phyloP scores from a whole-genome alignment of 306 rosid genomes.

The Oemleria cerasiformis region DNA sequence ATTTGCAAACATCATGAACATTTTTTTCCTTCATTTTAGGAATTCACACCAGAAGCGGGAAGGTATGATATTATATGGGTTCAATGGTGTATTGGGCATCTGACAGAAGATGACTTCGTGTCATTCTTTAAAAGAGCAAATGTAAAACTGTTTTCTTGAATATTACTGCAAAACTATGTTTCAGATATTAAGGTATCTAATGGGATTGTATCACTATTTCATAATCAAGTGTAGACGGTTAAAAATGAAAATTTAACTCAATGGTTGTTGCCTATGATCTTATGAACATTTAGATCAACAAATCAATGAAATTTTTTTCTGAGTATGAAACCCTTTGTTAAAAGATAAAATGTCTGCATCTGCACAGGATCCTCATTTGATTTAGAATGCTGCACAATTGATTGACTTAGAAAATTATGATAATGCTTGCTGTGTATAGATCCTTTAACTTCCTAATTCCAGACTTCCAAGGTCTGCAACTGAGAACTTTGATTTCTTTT shows the following conservation, averaged over 20 bases:
- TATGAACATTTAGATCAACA: not conserved
- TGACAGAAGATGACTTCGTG: conserved; percentile 89
- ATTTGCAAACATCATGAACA: conserved; percentile 8
- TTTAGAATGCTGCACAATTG: too few species aligned
- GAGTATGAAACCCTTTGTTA: not conserved
- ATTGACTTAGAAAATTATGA: not conserved
- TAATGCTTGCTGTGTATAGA: not conserved
- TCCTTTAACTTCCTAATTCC: not conserved
- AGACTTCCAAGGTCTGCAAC: not conserved
- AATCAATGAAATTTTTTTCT: not conserved
- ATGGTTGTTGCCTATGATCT: not conserved
- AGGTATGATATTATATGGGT: conserved; percentile 97
- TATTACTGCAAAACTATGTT: not conserved
- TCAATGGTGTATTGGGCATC: conserved; percentile 76
- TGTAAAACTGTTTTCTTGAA: conserved; percentile 40
- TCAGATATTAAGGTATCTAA: not conserved
- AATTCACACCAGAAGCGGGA: conserved; percentile 73
- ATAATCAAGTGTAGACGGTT: not conserved
- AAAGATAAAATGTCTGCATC: too few species aligned
- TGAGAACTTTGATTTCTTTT: not conserved
- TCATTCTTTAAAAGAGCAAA: conserved; percentile 84
- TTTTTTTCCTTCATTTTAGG: conserved; percentile 43
- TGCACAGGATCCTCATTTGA: not conserved
- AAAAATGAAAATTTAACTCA: not conserved
- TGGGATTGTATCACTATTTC: not conserved